Evolutionary conservation across 495 filamentous ascomycete genomes (phyloP).

Genomic region (Aspergillus bridgeri): DNA sequence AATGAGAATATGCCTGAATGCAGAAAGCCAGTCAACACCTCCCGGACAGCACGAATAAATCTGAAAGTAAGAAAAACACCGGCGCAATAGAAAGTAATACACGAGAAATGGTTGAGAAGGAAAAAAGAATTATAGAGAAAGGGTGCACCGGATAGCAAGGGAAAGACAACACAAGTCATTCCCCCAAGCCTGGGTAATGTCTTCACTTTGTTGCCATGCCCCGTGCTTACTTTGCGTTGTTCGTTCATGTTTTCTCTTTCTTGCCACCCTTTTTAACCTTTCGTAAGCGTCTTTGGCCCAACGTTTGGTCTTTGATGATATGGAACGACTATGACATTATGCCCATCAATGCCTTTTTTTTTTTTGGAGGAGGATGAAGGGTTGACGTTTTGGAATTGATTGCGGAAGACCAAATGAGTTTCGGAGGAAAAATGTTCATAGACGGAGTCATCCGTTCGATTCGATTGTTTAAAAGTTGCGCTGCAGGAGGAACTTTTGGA

Average conservation of each 20-base stretch:
- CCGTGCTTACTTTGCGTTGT: background rate
- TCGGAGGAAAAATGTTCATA: conserved; percentile 9
- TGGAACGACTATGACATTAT: background rate
- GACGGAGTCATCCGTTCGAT: background rate
- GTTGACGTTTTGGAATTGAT: background rate
- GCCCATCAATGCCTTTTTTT: background rate
- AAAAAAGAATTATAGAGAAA: background rate
- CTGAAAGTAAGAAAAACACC: conserved; percentile 11
- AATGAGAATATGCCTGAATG: conserved; percentile 5
- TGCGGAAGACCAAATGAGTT: background rate
- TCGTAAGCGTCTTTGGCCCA: background rate
- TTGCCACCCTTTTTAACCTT: background rate
- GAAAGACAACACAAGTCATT: background rate
- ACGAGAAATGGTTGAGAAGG: conserved; percentile 12
- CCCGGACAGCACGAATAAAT: conserved; percentile 1
- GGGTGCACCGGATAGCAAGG: too few relatives aligned
- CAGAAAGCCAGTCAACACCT: background rate
- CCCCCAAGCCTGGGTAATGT: background rate
- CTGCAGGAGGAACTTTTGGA: conserved; percentile 45
- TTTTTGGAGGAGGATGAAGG: background rate
- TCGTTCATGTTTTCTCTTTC: background rate
- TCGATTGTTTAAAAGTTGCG: conserved; percentile 40
- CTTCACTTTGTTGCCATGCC: background rate
- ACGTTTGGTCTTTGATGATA: background rate
- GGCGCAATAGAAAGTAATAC: conserved; percentile 12